phyloP scores from a whole-genome alignment of 148 eudicot genomes.

The Oxyria digyna region DNA sequence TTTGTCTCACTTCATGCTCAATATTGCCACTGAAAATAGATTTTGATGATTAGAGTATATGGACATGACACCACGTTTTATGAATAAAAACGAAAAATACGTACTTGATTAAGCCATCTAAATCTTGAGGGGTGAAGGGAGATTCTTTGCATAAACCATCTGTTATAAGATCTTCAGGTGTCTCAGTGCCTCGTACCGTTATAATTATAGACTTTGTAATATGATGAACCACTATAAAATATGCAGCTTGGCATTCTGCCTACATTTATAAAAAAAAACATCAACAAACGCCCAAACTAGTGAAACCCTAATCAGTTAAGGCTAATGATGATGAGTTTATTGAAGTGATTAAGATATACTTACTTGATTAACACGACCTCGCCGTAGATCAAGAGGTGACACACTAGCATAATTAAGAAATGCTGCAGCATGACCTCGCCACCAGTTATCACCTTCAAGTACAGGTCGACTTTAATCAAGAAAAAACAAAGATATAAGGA shows the following conservation, averaged over 20 bases:
- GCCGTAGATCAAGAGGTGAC: conserved; percentile 41
- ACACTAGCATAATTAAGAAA: conserved; percentile 45
- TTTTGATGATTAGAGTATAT: too few species aligned
- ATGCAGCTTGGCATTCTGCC: conserved; percentile 67
- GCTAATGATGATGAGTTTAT: background rate
- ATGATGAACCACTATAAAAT: conserved; percentile 55
- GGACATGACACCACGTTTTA: too few species aligned
- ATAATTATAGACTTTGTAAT: conserved; percentile 42
- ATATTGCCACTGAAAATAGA: conserved; percentile 33
- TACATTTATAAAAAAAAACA: conserved; percentile 13
- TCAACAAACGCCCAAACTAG: background rate
- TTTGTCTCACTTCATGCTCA: conserved; percentile 22
- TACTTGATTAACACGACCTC: conserved; percentile 66
- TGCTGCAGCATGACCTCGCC: conserved; percentile 86
- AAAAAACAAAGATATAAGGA: conserved; percentile 9
- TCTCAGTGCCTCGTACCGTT: conserved; percentile 72
- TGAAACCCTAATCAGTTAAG: too few species aligned
- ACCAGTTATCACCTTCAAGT: conserved; percentile 80
- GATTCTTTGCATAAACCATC: conserved; percentile 75
- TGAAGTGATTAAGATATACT: background rate
- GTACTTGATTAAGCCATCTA: conserved; percentile 59
- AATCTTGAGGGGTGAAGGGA: conserved; percentile 39
- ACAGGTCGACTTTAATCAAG: conserved; percentile 41
- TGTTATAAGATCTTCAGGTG: conserved; percentile 72
- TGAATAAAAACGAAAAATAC: conserved; percentile 12